A percentile compares a stretch with the other conserved stretches of the same genome.
Evolutionary conservation across 2,329 filamentous ascomycete genomes (phyloP).

Genomic region (Hymenoscyphus linearis): DNA sequence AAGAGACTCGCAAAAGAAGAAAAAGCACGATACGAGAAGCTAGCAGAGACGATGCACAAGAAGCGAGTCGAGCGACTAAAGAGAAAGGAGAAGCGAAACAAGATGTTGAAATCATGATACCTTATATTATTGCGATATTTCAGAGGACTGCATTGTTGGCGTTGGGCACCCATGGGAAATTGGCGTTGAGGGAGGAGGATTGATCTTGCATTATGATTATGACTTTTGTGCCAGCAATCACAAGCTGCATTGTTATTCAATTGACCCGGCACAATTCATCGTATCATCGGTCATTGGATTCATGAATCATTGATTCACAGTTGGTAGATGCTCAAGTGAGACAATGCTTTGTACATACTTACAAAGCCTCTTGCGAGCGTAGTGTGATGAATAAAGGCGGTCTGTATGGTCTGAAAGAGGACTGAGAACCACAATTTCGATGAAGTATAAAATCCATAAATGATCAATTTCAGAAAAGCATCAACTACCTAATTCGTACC

Average conservation of each 20-base stretch:
- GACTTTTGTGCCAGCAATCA: not conserved
- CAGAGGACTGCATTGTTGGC: conserved; percentile 10
- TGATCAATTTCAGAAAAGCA: too few relatives aligned
- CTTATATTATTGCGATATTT: not conserved
- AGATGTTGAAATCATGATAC: conserved; percentile 62
- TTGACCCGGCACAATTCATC: not conserved
- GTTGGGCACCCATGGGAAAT: conserved; percentile 9
- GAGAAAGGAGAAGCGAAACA: conserved; percentile 95
- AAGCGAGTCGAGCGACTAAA: conserved; percentile 91
- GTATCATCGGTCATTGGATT: not conserved
- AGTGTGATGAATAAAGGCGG: conserved; percentile 1
- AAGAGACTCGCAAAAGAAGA: conserved; percentile 86
- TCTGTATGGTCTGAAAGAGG: not conserved
- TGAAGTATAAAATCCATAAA: not conserved
- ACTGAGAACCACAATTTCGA: not conserved
- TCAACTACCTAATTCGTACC: too few relatives aligned
- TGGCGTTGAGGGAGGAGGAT: conserved; percentile 12
- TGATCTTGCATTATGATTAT: not conserved
- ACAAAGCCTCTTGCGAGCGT: not conserved
- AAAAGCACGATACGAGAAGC: conserved; percentile 84
- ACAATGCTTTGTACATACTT: not conserved
- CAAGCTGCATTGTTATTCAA: not conserved
- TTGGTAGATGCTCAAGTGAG: not conserved
- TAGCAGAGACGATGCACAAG: conserved; percentile 97
- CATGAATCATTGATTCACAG: not conserved